Base-by-base conservation (phyloP, 2,329 filamentous ascomycete species). In the Trichoderma cornu-damae region DNA sequence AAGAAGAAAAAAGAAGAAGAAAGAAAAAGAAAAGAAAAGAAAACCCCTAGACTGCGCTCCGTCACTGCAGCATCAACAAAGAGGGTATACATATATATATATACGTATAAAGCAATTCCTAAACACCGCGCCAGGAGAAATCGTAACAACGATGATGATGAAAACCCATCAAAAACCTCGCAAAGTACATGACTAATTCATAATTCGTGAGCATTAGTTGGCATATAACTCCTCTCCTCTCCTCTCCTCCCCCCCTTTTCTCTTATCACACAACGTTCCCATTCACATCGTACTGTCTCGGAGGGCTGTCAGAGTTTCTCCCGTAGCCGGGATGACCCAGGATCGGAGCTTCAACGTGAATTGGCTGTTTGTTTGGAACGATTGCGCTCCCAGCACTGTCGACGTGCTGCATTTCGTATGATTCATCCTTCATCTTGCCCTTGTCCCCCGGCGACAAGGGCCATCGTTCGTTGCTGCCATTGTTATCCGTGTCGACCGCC, bases 301-400 rank as follows among this genome's bases (percentile, higher is more conserved):
- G 63, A 12, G 61, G 63, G 44, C 62, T 65, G 34, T 65, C 60
- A 6, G 64, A 62, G 24, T 71, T 66, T 59, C 76, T 70, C 14
- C 77, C 75, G 44, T 76, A 75, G 0, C 77, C 78, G 0, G 78
- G 78, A 50, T 80, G 78, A 22, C 70, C 70, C 38, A 80, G 65
- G 22, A 75, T 67, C 0, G 79, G 77, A 3, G 76, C 69, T 49
- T 74, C 60, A 50, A 66, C 46, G 48, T 59, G 51, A 4, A 67
- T 65, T 46, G 63, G 65, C 60, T 52, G 62, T 9, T 8, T 38
- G 6, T 58, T 37, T 6, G 52, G 60, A 22, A 49, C 55, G 0
- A 26, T 38, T 12, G 48, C 58, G 16, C 54, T 43, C 9, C 43
- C 40, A 5, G 58, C 34, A 40, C 67, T 67, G 28, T 77, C 72